These are phyloP conservation scores for Debaryomyces prosopidis DNA, from an alignment of 805 yeast genomes.

Conservation along the genomic window DNA sequence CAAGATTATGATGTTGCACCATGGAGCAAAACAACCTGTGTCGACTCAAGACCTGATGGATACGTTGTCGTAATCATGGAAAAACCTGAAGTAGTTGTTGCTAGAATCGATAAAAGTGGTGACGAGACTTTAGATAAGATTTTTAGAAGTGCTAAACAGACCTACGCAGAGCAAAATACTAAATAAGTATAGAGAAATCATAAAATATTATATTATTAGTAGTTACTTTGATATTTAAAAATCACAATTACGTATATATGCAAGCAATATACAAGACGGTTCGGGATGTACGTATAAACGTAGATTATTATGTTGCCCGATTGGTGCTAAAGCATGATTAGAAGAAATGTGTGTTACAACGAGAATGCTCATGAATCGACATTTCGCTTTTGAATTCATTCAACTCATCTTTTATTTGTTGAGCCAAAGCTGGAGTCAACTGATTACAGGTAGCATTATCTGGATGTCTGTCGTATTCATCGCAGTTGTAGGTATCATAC, in stretches of 20 bases:
- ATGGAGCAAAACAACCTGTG: constrained; percentile 54
- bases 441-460: constrained; percentile 91
- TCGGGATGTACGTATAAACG: too few relatives aligned
- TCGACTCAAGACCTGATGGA: constrained; percentile 34
- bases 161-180: constrained; percentile 14
- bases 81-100: constrained; percentile 44
- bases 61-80: constrained; percentile 50
- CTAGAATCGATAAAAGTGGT: constrained; percentile 39
- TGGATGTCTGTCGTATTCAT: constrained; percentile 90
- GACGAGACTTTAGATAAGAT: constrained; percentile 41
- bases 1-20: constrained; percentile 50
- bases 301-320: not conserved
- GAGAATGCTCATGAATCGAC: constrained; percentile 80
- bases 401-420: constrained; percentile 80
- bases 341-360: constrained; percentile 81
- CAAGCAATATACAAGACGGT: too few relatives aligned
- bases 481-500: constrained; percentile 79
- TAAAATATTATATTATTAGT: too few relatives aligned
- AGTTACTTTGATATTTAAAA: too few relatives aligned
- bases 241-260: too few relatives aligned
- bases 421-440: constrained; percentile 83
- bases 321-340: constrained; percentile 24
- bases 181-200: too few relatives aligned
- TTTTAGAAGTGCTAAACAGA: constrained; percentile 46
- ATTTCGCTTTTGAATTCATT: constrained; percentile 76